These are phyloP conservation scores for Xylaria castorea DNA, from an alignment of 495 filamentous ascomycete genomes.

Conservation along the genomic window DNA sequence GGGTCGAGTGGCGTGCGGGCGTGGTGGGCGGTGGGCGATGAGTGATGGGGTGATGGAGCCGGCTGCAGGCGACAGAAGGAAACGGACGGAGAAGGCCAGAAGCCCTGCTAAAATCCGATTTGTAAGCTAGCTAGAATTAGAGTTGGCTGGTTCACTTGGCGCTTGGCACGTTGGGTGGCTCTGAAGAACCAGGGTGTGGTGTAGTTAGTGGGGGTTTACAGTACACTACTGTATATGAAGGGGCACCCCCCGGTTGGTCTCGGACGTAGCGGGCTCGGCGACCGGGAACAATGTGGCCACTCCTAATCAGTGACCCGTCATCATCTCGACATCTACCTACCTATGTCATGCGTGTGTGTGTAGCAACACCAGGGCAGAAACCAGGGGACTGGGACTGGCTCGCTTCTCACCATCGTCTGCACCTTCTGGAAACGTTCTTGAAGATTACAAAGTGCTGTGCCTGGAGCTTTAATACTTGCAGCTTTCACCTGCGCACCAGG, in stretches of 20 bases:
- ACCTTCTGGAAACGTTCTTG: slow-evolving; percentile 6
- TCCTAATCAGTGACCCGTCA: neutral
- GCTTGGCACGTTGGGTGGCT: neutral
- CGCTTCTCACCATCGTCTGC: neutral
- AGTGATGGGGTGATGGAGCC: neutral
- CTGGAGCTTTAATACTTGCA: neutral
- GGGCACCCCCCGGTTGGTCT: slow-evolving; percentile 18
- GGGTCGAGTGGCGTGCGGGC: neutral
- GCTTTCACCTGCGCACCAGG: neutral
- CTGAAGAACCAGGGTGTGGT: neutral
- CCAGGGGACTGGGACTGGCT: slow-evolving; percentile 5
- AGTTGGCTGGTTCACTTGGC: neutral
- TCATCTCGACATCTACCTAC: slow-evolving; percentile 1
- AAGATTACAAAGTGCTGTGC: slow-evolving; percentile 17
- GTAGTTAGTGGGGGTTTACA: no score
- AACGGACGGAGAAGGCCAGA: slow-evolving; percentile 19
- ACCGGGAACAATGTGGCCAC: neutral
- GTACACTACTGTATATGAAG: no score
- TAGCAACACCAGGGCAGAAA: neutral
- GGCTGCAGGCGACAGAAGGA: slow-evolving; percentile 9
- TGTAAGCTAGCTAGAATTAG: slow-evolving; percentile 28
- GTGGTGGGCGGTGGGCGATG: neutral
- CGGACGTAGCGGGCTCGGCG: slow-evolving; percentile 38
- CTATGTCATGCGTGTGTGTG: neutral
- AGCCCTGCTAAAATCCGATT: slow-evolving; percentile 24